Conservation (phyloP, 768 basidiomycete genomes). For the Termitomyces sp. region DNA sequence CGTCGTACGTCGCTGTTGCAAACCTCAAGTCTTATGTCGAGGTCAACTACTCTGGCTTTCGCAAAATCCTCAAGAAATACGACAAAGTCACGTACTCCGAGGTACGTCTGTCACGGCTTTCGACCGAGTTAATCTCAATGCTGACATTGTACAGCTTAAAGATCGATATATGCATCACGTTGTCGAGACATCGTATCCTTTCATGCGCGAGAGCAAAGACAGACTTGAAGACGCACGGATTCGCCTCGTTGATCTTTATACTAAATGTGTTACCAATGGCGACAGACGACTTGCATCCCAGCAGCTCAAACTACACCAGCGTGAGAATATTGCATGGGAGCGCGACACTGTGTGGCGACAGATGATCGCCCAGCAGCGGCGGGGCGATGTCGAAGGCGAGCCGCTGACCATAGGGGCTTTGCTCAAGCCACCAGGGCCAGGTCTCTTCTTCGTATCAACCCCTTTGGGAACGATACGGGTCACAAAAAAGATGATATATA, state of each 20-base stretch:
- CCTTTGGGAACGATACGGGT: conserved; percentile 64
- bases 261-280: conserved; percentile 77
- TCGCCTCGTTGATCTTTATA: conserved; percentile 66
- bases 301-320: conserved; percentile 81
- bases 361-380: conserved; percentile 83
- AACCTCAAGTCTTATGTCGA: conserved; percentile 85
- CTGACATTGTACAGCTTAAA: conserved; percentile 48
- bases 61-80: conserved; percentile 97
- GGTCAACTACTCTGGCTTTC: conserved; percentile 88
- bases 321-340: conserved; percentile 95
- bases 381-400: conserved; percentile 43
- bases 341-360: conserved; percentile 97
- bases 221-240: conserved; percentile 52
- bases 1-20: conserved; percentile 70
- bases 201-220: conserved; percentile 58
- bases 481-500: conserved; percentile 56
- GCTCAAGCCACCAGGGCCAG: conserved; percentile 37
- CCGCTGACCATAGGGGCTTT: conserved; percentile 36
- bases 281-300: conserved; percentile 66
- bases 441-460: conserved; percentile 53
- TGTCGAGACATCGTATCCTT: conserved; percentile 67
- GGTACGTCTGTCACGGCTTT: conserved; percentile 15
- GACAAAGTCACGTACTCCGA: conserved; percentile 88
- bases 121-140: neutral
- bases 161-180: conserved; percentile 67